phyloP scores from a whole-genome alignment of 2,329 filamentous ascomycete species.

The Cladosporium sp. region DNA sequence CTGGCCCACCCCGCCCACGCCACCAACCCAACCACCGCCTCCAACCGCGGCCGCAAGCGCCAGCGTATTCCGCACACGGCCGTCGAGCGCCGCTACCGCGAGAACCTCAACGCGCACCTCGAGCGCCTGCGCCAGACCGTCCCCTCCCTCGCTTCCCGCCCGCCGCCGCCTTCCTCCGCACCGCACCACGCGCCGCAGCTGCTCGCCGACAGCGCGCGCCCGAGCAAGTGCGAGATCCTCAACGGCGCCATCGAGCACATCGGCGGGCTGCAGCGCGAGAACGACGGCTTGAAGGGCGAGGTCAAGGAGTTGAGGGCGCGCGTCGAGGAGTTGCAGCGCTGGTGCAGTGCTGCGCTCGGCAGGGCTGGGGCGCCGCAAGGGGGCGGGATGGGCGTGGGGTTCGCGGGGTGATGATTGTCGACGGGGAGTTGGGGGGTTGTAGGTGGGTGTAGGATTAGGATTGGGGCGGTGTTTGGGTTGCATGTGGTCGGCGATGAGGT shows the following conservation, averaged over 20 bases:
- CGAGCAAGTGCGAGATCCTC: slow-evolving; percentile 33
- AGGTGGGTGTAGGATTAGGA: not conserved
- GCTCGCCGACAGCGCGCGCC: slow-evolving; percentile 25
- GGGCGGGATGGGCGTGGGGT: not conserved
- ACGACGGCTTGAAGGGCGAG: slow-evolving; percentile 22
- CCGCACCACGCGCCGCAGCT: not conserved
- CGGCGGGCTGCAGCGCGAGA: slow-evolving; percentile 23
- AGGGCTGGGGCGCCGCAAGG: not conserved
- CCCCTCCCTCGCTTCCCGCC: slow-evolving; percentile 23
- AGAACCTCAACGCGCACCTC: slow-evolving; percentile 32
- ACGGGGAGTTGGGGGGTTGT: not conserved
- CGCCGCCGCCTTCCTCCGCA: not conserved
- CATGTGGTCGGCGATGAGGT: too few species aligned
- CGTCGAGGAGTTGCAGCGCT: slow-evolving; percentile 25
- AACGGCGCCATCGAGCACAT: slow-evolving; percentile 32
- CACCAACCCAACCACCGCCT: slow-evolving; percentile 15
- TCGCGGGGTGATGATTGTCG: not conserved
- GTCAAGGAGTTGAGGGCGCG: slow-evolving; percentile 20
- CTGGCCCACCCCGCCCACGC: slow-evolving; percentile 10
- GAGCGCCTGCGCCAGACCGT: slow-evolving; percentile 29
- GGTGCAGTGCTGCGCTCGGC: slow-evolving; percentile 14
- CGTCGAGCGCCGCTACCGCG: slow-evolving; percentile 29
- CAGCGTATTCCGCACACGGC: slow-evolving; percentile 33
- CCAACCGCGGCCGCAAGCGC: slow-evolving; percentile 26
- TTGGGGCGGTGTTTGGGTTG: not conserved